Base-by-base conservation (phyloP, 2,329 filamentous ascomycete genomes). In the Pezicula radicicola region DNA sequence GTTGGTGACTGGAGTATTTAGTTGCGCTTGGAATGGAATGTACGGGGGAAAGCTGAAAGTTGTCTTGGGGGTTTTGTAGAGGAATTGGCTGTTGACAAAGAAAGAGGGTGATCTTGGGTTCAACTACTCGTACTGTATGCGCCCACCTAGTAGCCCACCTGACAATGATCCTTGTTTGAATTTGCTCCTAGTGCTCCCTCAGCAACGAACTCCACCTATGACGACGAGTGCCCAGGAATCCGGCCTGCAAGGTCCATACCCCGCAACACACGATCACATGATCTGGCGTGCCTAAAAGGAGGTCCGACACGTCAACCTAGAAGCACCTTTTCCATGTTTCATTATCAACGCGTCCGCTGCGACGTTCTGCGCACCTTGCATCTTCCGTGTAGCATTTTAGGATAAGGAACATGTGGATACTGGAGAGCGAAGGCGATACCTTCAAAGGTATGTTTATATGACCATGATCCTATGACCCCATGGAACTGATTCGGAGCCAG, bases 351-450 rank as follows among this genome's bases (percentile, higher is more conserved):
- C 30, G 30, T 33, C 30, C 12, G 30, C 12, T 4, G 30, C 30
- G 30, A 9, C 30, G 2, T 33, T 13, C 30, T 33, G 30, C 30
- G 30, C 9, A 10, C 9, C 9, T 13, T 13, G 30, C 30, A 33
- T 6, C 30, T 13, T 33, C 9, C 4, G 2, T 33, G 12, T 6
- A 33, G 12, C 2, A 10, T 33, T 33, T 33, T 12, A 33, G 30
- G 30, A 33, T 33, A 33, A 13, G 30, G 15, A 40, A 9, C 27
- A 80, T 80, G 77, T 80, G 77, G 77, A 67, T 78, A 21, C 66
- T 80, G 16, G 74, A 85, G 61, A 80, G 78, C 61, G 74, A 80
- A 39, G 77, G 73, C 50, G 73, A 79, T 53, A 72, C 77, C 48
- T 79, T 84, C 51, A 71, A 74, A 52, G 75, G 77, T 73, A 63